Conservation (phyloP, 176 grass and related monocot species). For the Oryza coarctata region DNA sequence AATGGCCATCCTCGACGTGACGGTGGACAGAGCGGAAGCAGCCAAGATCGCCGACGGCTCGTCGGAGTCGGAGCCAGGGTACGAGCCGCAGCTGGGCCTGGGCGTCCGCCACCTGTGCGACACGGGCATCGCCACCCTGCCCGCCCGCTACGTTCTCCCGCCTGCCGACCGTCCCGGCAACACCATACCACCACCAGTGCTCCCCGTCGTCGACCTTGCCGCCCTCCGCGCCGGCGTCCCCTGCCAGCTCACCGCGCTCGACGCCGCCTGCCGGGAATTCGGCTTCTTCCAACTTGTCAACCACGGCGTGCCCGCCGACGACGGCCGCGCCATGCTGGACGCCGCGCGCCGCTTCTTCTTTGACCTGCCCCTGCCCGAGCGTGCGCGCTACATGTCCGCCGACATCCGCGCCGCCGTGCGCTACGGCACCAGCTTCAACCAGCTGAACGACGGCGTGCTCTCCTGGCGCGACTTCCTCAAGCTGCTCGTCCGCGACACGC, state of each 20-base stretch:
- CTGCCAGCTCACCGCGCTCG: constrained; percentile 35
- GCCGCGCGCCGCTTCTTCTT: constrained; percentile 62
- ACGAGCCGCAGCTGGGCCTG: constrained; percentile 1
- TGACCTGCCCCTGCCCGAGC: constrained; percentile 37
- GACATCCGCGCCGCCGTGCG: constrained; percentile 50
- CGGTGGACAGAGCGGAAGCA: background rate
- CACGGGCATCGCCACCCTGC: constrained; percentile 50
- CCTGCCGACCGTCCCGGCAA: constrained; percentile 43
- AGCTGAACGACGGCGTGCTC: constrained; percentile 62
- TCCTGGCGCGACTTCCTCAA: constrained; percentile 84
- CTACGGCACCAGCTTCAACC: constrained; percentile 84
- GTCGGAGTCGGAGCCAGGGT: background rate
- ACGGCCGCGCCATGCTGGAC: constrained; percentile 24
- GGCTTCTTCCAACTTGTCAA: constrained; percentile 81
- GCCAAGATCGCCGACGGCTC: background rate
- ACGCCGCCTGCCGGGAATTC: constrained; percentile 56
- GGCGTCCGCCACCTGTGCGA: constrained; percentile 75
- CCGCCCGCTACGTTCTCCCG: constrained; percentile 59
- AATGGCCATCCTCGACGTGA: constrained; percentile 8
- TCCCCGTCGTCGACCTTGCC: constrained; percentile 62
- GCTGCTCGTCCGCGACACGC: constrained; percentile 42
- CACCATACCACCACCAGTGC: background rate
- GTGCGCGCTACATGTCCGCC: constrained; percentile 49
- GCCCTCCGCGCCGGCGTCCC: constrained; percentile 6
- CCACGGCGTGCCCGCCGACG: constrained; percentile 24